Percentiles rank a stretch among this genome's conserved stretches.
phyloP scores from a whole-genome alignment of 73 alveolate species.

The Effrenium voratum region DNA sequence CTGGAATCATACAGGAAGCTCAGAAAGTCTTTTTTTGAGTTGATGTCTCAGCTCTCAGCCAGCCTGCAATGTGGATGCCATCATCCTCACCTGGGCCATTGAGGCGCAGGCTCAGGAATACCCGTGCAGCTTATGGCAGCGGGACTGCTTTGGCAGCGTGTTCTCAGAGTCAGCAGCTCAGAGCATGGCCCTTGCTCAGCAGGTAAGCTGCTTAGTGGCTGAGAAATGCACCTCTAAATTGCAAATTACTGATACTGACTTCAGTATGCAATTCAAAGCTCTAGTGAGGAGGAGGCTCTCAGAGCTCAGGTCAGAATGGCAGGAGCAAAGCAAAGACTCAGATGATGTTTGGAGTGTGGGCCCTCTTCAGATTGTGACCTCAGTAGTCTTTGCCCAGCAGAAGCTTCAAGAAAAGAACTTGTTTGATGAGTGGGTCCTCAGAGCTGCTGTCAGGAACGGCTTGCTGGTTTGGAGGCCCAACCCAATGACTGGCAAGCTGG shows the following conservation, averaged over 20 bases:
- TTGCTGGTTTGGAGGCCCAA: neutral
- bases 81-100: neutral
- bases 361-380: neutral
- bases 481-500: neutral
- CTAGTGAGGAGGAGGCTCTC: neutral
- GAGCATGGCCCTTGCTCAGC: neutral
- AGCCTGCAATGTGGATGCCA: neutral
- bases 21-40: no score
- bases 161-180: neutral
- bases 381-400: neutral
- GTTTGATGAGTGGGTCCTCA: neutral
- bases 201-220: neutral
- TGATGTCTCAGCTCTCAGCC: no score
- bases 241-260: neutral
- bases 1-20: neutral
- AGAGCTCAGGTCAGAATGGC: neutral
- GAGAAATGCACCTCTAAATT: neutral
- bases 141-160: neutral
- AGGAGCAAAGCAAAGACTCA: neutral
- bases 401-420: neutral
- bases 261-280: neutral
- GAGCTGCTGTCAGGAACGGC: conserved; percentile 1
- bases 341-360: neutral
- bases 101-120: no score
- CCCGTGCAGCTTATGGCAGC: neutral